These are phyloP conservation scores for Rhizophora apiculata DNA, from an alignment of 345 rosid species.

Conservation along the genomic window DNA sequence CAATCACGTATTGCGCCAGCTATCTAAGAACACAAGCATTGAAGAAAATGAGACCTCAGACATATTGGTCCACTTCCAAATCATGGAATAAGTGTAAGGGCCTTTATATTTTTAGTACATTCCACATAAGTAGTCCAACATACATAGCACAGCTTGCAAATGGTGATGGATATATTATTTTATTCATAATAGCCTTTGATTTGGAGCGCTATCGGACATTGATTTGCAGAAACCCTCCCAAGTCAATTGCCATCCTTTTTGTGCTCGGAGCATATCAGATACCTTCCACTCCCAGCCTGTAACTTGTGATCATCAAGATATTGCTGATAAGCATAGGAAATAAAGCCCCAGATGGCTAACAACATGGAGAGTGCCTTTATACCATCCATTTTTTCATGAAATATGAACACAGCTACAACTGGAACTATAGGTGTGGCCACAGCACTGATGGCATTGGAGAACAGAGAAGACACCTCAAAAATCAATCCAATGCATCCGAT, in stretches of 20 bases:
- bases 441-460: constrained; percentile 44
- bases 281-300: no score
- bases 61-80: constrained; percentile 16
- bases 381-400: constrained; percentile 55
- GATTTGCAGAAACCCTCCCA: no score
- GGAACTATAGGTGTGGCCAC: constrained; percentile 59
- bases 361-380: constrained; percentile 58
- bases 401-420: constrained; percentile 43
- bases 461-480: constrained; percentile 59
- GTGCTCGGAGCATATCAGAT: no score
- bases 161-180: no score
- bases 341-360: constrained; percentile 68
- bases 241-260: no score
- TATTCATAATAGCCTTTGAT: no score
- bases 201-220: no score
- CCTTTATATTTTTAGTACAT: no score
- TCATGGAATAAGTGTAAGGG: neutral
- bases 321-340: constrained; percentile 56
- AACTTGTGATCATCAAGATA: constrained; percentile 32
- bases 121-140: no score
- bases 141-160: no score
- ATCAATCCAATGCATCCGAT: constrained; percentile 50
- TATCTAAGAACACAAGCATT: neutral
- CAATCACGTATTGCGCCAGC: neutral
- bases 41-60: constrained; percentile 22